Conservation (phyloP, 2,329 filamentous ascomycete genomes). For the Pseudocercospora vitis region DNA sequence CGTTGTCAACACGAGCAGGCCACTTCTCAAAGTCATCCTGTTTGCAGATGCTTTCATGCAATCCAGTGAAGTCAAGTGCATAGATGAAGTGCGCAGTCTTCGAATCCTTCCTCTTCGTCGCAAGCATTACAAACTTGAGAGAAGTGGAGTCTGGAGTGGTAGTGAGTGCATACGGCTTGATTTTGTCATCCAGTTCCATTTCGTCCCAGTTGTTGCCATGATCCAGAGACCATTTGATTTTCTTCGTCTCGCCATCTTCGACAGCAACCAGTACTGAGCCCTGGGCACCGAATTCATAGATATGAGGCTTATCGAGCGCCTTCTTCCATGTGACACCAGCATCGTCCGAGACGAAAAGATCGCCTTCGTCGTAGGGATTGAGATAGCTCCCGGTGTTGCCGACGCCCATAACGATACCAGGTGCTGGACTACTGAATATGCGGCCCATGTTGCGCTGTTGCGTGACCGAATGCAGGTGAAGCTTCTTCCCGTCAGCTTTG, state of each 20-base stretch:
- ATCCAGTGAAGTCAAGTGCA: slow-evolving; percentile 76
- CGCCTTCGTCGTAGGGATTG: slow-evolving; percentile 68
- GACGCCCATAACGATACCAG: slow-evolving; percentile 89
- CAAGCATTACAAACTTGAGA: slow-evolving; percentile 82
- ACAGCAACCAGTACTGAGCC: slow-evolving; percentile 86
- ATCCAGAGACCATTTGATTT: slow-evolving; percentile 78
- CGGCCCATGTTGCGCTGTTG: slow-evolving; percentile 77
- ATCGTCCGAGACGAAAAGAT: slow-evolving; percentile 86
- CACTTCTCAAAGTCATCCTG: slow-evolving; percentile 79
- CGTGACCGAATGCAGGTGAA: slow-evolving; percentile 93
- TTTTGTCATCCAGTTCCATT: slow-evolving; percentile 66
- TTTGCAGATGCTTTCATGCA: slow-evolving; percentile 78
- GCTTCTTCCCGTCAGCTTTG: slow-evolving; percentile 62
- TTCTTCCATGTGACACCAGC: slow-evolving; percentile 82
- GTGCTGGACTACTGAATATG: slow-evolving; percentile 90
- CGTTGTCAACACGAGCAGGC: slow-evolving; percentile 77
- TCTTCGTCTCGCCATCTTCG: slow-evolving; percentile 64
- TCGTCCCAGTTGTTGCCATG: slow-evolving; percentile 83
- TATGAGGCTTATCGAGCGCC: slow-evolving; percentile 76
- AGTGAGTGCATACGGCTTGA: slow-evolving; percentile 72
- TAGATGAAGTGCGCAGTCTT: slow-evolving; percentile 59
- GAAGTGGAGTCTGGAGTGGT: slow-evolving; percentile 92
- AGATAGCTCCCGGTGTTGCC: slow-evolving; percentile 83
- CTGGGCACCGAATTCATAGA: slow-evolving; percentile 94
- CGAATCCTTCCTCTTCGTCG: slow-evolving; percentile 54